Evolutionary conservation across 2,329 filamentous ascomycete genomes (phyloP), one percentile per base, ranked within the genome.

Genomic region (Cylindrodendrum hubeiense): DNA sequence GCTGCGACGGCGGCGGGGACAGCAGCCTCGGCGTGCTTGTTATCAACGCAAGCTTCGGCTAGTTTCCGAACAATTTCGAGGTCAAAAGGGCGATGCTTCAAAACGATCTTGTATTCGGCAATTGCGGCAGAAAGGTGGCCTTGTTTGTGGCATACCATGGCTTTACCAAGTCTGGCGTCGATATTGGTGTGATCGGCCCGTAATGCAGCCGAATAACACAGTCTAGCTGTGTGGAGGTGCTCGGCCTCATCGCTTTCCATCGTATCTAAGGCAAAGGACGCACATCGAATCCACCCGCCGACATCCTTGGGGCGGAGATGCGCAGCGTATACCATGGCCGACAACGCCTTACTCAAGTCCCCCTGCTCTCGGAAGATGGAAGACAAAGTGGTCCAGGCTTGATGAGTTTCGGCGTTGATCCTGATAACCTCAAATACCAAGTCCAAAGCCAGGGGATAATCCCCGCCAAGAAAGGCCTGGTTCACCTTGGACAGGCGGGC

Each of bases 351-450:
- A 64, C 86, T 82, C 24, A 82, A 79, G 50, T 90, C 84, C 2
- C 87, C 87, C 62, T 87, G 83, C 74, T 91, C 89, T 63, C 86
- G 82, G 71, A 89, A 88, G 57, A 91, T 87, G 3, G 87, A 86
- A 0, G 87, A 84, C 49, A 92, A 77, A 13, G 90, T 81, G 15
- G 84, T 86, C 89, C 89, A 92, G 24, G 90, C 90, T 69, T 88
- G 85, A 66, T 89, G 85, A 1, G 88, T 91, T 75, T 91, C 89
- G 21, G 88, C 88, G 67, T 92, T 91, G 74, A 91, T 89, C 54
- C 89, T 85, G 71, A 92, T 90, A 62, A 91, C 86, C 71, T 91
- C 89, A 43, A 86, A 84, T 9, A 89, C 85, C 22, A 87, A 81
- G 17, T 85, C 84, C 37, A 89, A 80, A 5, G 91, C 90, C 43